A percentile compares a stretch with the other conserved stretches of the same genome.
Conservation (phyloP, 116 monocot genomes). For the Papilionanthe hybrid region DNA sequence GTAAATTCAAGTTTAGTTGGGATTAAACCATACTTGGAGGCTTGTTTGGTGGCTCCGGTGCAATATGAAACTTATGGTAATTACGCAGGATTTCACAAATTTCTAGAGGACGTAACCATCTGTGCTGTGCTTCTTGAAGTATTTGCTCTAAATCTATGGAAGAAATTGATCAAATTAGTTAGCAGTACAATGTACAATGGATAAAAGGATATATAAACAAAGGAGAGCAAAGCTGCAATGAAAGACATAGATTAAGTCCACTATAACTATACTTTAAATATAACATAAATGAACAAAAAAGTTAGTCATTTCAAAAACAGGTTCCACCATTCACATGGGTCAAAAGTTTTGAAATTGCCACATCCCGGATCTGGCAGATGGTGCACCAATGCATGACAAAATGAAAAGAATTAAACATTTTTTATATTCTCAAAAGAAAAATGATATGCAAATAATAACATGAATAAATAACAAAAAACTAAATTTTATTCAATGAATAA, state of each 20-base stretch:
- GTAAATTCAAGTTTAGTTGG: neutral
- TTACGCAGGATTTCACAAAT: constrained; percentile 36
- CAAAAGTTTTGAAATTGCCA: neutral
- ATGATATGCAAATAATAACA: too few relatives aligned
- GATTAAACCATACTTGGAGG: constrained; percentile 22
- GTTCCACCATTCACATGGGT: neutral
- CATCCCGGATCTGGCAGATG: too few relatives aligned
- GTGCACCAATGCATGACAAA: too few relatives aligned
- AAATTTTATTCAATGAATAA: too few relatives aligned
- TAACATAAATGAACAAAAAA: neutral
- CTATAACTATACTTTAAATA: neutral
- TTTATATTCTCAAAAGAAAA: too few relatives aligned
- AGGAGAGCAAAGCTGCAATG: neutral
- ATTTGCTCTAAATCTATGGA: constrained; percentile 29
- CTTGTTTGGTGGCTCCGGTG: constrained; percentile 21
- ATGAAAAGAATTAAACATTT: too few relatives aligned
- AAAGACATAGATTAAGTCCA: neutral
- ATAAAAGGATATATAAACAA: neutral
- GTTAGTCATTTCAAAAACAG: neutral
- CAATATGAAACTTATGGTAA: constrained; percentile 22
- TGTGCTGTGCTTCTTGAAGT: constrained; percentile 26
- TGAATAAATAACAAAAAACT: too few relatives aligned
- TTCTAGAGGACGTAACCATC: constrained; percentile 30
- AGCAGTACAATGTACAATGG: neutral
- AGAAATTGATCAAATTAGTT: neutral